phyloP scores from a whole-genome alignment of 306 rosid genomes.

The Ammopiptanthus mongolicus region DNA sequence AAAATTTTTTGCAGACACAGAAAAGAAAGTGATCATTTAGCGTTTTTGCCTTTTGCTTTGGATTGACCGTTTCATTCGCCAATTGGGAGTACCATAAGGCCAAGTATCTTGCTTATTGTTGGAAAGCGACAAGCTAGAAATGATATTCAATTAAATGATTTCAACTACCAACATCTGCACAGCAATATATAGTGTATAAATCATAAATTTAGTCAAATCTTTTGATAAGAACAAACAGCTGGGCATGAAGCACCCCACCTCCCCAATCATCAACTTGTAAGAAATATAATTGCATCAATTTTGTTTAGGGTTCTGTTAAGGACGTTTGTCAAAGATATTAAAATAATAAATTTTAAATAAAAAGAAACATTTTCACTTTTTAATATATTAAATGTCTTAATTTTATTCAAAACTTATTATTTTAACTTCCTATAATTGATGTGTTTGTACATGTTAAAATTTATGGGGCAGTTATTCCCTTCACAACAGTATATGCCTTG shows the following conservation, averaged over 20 bases:
- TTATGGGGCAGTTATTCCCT: background rate
- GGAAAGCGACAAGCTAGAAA: background rate
- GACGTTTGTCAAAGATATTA: too few species aligned
- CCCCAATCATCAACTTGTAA: background rate
- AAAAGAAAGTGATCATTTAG: background rate
- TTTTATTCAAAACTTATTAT: too few species aligned
- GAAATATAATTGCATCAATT: background rate
- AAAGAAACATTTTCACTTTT: too few species aligned
- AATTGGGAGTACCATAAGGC: conserved; percentile 1
- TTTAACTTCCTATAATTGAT: too few species aligned
- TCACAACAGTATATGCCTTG: too few species aligned
- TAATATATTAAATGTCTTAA: too few species aligned
- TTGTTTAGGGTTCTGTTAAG: background rate
- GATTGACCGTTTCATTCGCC: background rate
- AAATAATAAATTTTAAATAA: too few species aligned
- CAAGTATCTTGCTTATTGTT: background rate
- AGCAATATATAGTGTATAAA: background rate
- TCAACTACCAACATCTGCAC: background rate
- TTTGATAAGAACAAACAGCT: background rate
- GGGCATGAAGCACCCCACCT: background rate
- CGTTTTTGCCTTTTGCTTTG: background rate
- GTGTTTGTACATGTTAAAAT: too few species aligned
- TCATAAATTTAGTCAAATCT: background rate
- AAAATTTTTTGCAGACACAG: background rate
- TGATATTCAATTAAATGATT: background rate